Base-by-base conservation (phyloP, 2,329 filamentous ascomycete species). In the Didymella arachidicola region DNA sequence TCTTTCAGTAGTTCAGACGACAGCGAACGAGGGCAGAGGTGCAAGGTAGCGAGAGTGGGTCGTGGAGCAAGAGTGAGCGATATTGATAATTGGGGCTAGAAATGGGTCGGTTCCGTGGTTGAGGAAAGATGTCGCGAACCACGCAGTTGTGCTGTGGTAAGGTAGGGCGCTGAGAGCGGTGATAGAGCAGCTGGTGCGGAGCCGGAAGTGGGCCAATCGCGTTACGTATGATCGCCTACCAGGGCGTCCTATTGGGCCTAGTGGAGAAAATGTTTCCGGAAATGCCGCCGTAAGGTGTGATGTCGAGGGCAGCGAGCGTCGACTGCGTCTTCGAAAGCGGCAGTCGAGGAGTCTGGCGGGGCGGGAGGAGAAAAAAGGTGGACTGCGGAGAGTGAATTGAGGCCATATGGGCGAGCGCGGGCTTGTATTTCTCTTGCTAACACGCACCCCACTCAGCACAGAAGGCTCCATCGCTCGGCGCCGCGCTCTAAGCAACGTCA, bases 341-440 rank as follows among this genome's bases (percentile, higher is more conserved):
- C 18, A 16, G 60, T 27, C 27, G 60, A 48, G 44, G 45, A 42
- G 51, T 22, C 51, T 32, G 48, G 52, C 41, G 57, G 53, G 67
- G 64, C 54, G 56, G 47, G 61, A 43, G 57, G 66, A 60, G 55
- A 27, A 27, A 52, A 62, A 60, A 48, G 53, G 65, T 63, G 65
- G 56, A 57, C 38, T 61, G 57, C 48, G 54, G 55, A 63, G 55
- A 61, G 62, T 62, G 66, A 64, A 63, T 63, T 56, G 54, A 55
- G 42, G 53, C 50, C 22, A 44, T 50, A 61, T 59, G 61, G 57
- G 57, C 57, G 57, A 41, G 58, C 60, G 54, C 59, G 63, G 62
- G 60, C 61, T 63, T 60, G 55, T 71, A 69, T 71, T 71, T 72
- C 66, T 69, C 66, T 68, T 70, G 60, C 61, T 64, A 64, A 60